Evolutionary conservation across 1,284 basidiomycete genomes (phyloP).

Genomic region (Stygiomarasmius scandens): DNA sequence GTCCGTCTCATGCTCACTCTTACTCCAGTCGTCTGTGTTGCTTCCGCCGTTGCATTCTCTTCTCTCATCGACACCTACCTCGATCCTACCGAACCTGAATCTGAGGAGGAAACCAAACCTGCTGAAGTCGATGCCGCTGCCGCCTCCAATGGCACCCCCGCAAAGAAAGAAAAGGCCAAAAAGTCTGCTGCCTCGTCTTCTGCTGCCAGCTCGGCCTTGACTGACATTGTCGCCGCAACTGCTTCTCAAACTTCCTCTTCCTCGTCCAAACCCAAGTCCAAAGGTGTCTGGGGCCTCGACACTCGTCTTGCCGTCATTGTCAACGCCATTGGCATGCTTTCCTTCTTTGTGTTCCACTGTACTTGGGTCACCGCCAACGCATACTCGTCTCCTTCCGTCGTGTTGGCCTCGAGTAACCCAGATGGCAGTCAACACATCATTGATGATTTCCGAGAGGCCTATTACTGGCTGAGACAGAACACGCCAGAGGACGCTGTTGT

Average conservation of each 20-base stretch:
- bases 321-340: constrained; percentile 80
- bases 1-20: constrained; percentile 94
- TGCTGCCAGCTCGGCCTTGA: constrained; percentile 27
- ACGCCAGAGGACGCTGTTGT: constrained; percentile 91
- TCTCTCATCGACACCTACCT: constrained; percentile 90
- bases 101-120: constrained; percentile 37
- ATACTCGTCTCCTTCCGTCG: constrained; percentile 98
- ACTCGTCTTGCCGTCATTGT: constrained; percentile 78
- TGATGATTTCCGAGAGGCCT: constrained; percentile 99
- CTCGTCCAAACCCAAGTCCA: constrained; percentile 34
- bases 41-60: constrained; percentile 90
- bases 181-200: too few relatives aligned
- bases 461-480: constrained; percentile 98
- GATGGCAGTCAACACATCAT: constrained; percentile 96
- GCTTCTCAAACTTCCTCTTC: constrained; percentile 34
- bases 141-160: constrained; percentile 32
- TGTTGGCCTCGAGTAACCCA: constrained; percentile 78
- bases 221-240: constrained; percentile 22
- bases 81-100: constrained; percentile 67
- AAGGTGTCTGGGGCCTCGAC: constrained; percentile 86
- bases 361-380: constrained; percentile 96
- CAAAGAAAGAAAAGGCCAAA: constrained; percentile 59
- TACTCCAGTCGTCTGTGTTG: constrained; percentile 90
- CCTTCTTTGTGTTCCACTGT: constrained; percentile 94
- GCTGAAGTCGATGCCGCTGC: constrained; percentile 23